A percentile compares a stretch with the other conserved stretches of the same genome.
phyloP scores from a whole-genome alignment of 805 yeast species.

The Pichia heedii region DNA sequence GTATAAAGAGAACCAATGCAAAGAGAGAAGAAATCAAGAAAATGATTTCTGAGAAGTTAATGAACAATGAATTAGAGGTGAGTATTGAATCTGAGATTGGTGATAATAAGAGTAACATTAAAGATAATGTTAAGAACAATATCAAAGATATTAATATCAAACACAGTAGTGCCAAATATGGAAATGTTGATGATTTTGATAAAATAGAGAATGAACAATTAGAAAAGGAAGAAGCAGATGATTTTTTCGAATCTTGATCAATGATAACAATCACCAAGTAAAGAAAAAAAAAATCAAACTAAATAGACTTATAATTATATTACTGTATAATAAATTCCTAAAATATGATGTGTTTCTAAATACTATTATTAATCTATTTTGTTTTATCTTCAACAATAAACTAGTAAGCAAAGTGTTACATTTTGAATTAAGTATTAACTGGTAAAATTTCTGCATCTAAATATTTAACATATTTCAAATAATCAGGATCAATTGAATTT shows the following conservation, averaged over 20 bases:
- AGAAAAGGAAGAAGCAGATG: constrained; percentile 23
- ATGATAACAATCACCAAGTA: too few relatives aligned
- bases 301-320: too few relatives aligned
- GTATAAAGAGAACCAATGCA: constrained; percentile 35
- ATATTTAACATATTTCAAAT: constrained; percentile 31
- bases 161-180: constrained; percentile 8
- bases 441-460: constrained; percentile 30
- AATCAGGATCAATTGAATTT: constrained; percentile 22
- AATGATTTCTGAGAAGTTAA: constrained; percentile 42
- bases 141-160: constrained; percentile 11
- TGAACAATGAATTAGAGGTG: constrained; percentile 46
- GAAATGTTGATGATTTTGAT: constrained; percentile 11
- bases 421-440: too few relatives aligned
- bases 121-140: constrained; percentile 2
- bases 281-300: too few relatives aligned
- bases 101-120: constrained; percentile 19
- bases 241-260: constrained; percentile 25
- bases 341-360: too few relatives aligned
- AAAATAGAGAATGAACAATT: constrained; percentile 5
- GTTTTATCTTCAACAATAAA: too few relatives aligned
- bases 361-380: too few relatives aligned
- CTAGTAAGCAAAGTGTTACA: too few relatives aligned
- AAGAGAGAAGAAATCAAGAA: constrained; percentile 40
- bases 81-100: constrained; percentile 36
- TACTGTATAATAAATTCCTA: too few relatives aligned